phyloP scores from a whole-genome alignment of 768 basidiomycete species.

The Russula sp. region DNA sequence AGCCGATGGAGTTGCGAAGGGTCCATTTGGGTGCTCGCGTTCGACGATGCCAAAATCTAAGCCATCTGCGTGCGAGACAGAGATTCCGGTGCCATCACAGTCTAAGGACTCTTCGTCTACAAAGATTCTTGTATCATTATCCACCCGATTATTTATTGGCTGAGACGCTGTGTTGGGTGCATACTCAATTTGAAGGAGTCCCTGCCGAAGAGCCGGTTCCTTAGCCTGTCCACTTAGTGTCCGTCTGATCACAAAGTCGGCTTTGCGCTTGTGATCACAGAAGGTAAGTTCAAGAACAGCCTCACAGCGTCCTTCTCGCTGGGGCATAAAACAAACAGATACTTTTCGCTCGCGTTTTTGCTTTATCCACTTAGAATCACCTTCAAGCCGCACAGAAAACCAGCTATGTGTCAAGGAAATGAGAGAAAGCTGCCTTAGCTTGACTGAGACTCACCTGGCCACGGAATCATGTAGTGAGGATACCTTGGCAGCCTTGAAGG shows the following conservation, averaged over 20 bases:
- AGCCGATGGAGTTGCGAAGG: slow-evolving; percentile 11
- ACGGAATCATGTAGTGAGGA: neutral
- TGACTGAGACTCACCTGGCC: slow-evolving; percentile 1
- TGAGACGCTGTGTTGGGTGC: neutral
- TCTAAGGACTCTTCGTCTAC: slow-evolving; percentile 35
- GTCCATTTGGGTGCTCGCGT: slow-evolving; percentile 32
- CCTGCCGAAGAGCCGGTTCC: neutral
- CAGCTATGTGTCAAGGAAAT: slow-evolving; percentile 1
- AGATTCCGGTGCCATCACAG: slow-evolving; percentile 49
- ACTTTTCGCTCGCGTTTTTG: neutral
- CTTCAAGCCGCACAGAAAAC: slow-evolving; percentile 14
- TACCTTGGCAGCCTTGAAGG: slow-evolving; percentile 4
- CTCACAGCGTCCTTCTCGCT: slow-evolving; percentile 11
- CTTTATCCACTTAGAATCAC: slow-evolving; percentile 5
- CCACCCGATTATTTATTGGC: neutral
- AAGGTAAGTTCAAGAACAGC: slow-evolving; percentile 18
- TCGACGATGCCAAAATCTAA: slow-evolving; percentile 55
- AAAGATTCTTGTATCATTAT: neutral
- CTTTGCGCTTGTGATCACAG: neutral
- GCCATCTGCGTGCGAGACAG: slow-evolving; percentile 35
- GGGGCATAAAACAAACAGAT: slow-evolving; percentile 8
- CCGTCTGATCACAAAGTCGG: slow-evolving; percentile 16
- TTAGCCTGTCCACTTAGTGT: neutral
- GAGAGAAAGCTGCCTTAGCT: neutral
- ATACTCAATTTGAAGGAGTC: neutral